phyloP scores from a whole-genome alignment of 345 rosid genomes.

The Sisymbrium irio region DNA sequence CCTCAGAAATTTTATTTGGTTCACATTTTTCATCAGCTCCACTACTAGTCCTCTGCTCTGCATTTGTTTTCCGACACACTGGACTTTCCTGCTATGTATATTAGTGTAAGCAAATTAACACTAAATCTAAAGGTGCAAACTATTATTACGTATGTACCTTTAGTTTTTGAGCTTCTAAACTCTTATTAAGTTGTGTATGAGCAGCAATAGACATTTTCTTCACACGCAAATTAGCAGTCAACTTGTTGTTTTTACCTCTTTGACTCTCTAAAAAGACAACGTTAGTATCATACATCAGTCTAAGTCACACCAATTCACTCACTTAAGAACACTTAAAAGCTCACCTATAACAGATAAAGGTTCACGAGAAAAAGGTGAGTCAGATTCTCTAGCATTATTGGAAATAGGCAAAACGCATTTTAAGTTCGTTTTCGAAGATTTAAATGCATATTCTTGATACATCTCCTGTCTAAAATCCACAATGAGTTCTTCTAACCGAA shows the following conservation, averaged over 20 bases:
- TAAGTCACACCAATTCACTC: neutral
- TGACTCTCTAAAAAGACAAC: conserved; percentile 31
- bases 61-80: conserved; percentile 37
- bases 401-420: conserved; percentile 31
- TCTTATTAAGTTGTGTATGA: conserved; percentile 41
- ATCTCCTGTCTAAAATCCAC: conserved; percentile 67
- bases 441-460: conserved; percentile 69
- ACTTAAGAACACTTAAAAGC: neutral
- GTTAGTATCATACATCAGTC: neutral
- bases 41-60: conserved; percentile 36
- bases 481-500: conserved; percentile 75
- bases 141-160: conserved; percentile 32
- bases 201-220: conserved; percentile 37
- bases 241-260: conserved; percentile 45
- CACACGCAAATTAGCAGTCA: conserved; percentile 31
- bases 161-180: conserved; percentile 41
- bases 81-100: conserved; percentile 43
- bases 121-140: neutral
- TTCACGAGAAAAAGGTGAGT: conserved; percentile 23
- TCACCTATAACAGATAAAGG: conserved; percentile 42
- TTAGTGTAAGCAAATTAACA: neutral
- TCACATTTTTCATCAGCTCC: conserved; percentile 28
- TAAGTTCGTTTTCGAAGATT: conserved; percentile 37
- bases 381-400: conserved; percentile 30
- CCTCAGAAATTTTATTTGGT: conserved; percentile 72